Percentiles rank a stretch among this genome's conserved stretches.
Evolutionary conservation across 1,139 yeast species (phyloP).

Genomic region (Diutina pseudorugosa): DNA sequence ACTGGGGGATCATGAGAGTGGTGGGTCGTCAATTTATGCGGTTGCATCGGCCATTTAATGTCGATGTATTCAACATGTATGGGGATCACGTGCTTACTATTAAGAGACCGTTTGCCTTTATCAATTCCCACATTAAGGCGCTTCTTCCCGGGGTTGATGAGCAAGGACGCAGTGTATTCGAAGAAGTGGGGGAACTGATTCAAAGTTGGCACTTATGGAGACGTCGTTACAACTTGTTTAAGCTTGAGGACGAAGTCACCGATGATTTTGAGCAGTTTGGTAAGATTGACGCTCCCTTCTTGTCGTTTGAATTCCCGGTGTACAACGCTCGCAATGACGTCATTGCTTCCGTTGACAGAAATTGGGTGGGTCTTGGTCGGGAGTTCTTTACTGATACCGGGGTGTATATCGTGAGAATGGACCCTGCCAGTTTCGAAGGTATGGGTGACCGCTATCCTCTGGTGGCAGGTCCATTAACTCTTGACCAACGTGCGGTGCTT

Average conservation of each 20-base stretch:
- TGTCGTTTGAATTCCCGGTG: constrained; percentile 80
- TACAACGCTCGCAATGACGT: constrained; percentile 43
- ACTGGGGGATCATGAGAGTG: constrained; percentile 54
- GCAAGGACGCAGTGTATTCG: constrained; percentile 26
- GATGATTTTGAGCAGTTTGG: constrained; percentile 60
- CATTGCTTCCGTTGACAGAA: constrained; percentile 72
- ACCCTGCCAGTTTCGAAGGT: constrained; percentile 49
- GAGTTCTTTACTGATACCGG: constrained; percentile 94
- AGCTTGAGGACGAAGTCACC: constrained; percentile 31
- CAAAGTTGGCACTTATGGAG: constrained; percentile 96
- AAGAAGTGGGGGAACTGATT: constrained; percentile 68
- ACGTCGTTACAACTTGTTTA: constrained; percentile 69
- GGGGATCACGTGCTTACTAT: constrained; percentile 64
- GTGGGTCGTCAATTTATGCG: constrained; percentile 72
- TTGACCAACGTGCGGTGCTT: constrained; percentile 78
- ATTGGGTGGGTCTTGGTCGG: constrained; percentile 91
- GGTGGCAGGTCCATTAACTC: constrained; percentile 38
- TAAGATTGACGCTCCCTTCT: constrained; percentile 71
- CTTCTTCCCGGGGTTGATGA: constrained; percentile 43
- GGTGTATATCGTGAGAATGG: constrained; percentile 77
- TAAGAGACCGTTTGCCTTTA: constrained; percentile 71
- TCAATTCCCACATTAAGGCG: constrained; percentile 78
- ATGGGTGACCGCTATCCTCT: constrained; percentile 28
- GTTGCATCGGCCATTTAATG: constrained; percentile 76
- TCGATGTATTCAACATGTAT: constrained; percentile 62